Percentiles rank a stretch among this genome's conserved stretches.
Conservation (phyloP, 2,329 filamentous ascomycete species). For the Arthrobotrys pseudoclavata region DNA sequence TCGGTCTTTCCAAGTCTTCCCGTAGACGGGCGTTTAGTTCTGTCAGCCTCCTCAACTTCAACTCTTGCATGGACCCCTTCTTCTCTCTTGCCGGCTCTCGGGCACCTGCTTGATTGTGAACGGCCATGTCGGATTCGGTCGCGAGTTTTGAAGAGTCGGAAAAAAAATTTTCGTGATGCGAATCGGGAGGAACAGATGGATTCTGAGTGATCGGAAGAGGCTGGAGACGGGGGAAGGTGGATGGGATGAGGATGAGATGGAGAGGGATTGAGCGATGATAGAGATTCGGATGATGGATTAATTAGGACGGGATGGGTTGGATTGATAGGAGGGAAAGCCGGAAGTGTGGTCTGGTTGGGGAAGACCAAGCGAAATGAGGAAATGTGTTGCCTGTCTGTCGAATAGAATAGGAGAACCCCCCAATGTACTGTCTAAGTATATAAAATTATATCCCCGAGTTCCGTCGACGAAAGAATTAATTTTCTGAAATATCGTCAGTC, state of each 20-base stretch:
- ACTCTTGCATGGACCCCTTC: conserved; percentile 99
- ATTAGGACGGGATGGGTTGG: conserved; percentile 16
- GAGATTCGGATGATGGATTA: conserved; percentile 59
- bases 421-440: background rate
- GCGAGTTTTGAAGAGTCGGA: conserved; percentile 30
- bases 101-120: conserved; percentile 76
- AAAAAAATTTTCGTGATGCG: conserved; percentile 22
- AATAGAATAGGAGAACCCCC: background rate
- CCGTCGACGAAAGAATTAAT: conserved; percentile 30
- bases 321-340: conserved; percentile 53
- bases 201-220: conserved; percentile 7
- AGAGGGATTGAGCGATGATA: conserved; percentile 53
- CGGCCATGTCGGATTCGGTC: conserved; percentile 65
- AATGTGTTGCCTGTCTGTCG: conserved; percentile 21
- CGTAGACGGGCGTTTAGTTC: conserved; percentile 96
- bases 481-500: conserved; percentile 29
- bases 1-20: conserved; percentile 93
- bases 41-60: conserved; percentile 94
- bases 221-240: conserved; percentile 12
- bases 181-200: conserved; percentile 1
- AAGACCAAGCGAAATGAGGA: conserved; percentile 31
- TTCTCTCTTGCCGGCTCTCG: conserved; percentile 81
- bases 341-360: conserved; percentile 38
- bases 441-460: conserved; percentile 29
- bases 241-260: conserved; percentile 51